Conservation (phyloP, 345 rosid species). For the Zanthoxylum bungeanum region DNA sequence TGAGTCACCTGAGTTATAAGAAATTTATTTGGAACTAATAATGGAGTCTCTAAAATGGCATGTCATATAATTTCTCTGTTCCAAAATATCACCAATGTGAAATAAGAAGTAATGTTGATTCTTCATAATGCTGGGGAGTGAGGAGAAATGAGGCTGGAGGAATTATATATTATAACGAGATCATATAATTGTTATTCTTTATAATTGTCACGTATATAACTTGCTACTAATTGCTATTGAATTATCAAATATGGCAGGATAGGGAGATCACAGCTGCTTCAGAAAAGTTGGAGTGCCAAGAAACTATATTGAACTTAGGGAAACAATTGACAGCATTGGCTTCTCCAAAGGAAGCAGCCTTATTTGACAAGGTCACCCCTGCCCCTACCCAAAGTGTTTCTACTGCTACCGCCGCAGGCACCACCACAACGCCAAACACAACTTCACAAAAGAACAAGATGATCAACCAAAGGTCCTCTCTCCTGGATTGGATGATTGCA, state of each 20-base stretch:
- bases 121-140: not conserved
- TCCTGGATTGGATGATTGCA: conserved; percentile 79
- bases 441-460: conserved; percentile 36
- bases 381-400: conserved; percentile 22
- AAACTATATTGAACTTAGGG: conserved; percentile 75
- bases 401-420: conserved; percentile 2
- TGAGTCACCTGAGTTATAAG: not conserved
- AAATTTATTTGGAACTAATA: not conserved
- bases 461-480: conserved; percentile 61
- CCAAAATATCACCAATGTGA: not conserved
- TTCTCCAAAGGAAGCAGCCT: conserved; percentile 51
- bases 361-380: conserved; percentile 47
- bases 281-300: conserved; percentile 90
- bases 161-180: not conserved
- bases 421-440: conserved; percentile 15
- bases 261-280: conserved; percentile 89
- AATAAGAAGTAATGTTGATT: not conserved
- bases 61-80: not conserved
- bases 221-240: not conserved
- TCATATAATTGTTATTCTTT: not conserved
- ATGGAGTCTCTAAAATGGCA: not conserved
- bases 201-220: not conserved
- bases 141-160: not conserved
- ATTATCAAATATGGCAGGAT: conserved; percentile 43
- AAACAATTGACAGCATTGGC: conserved; percentile 86